A percentile compares a stretch with the other conserved stretches of the same genome.
Evolutionary conservation across 495 filamentous ascomycete species (phyloP).

Genomic region (Bombardia bombarda): DNA sequence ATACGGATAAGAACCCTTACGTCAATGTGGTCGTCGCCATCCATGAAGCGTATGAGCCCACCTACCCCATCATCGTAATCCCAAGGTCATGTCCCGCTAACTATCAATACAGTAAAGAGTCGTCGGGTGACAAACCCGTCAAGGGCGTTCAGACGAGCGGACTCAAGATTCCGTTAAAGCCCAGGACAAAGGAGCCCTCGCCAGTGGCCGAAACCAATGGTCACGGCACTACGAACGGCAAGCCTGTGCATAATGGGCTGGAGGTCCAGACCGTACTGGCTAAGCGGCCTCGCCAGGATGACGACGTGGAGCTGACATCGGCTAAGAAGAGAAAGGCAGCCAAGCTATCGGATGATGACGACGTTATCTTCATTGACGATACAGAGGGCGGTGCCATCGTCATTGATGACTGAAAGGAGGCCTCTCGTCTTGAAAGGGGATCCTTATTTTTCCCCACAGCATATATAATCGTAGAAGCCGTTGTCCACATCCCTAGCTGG

Average conservation of each 20-base stretch:
- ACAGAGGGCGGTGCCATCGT: constrained; percentile 58
- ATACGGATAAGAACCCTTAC: constrained; percentile 70
- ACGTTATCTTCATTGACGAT: constrained; percentile 44
- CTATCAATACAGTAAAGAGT: constrained; percentile 20
- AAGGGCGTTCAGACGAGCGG: constrained; percentile 21
- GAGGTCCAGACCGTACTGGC: constrained; percentile 18
- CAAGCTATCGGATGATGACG: constrained; percentile 20
- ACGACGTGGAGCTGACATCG: constrained; percentile 9
- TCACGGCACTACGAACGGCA: constrained; percentile 18
- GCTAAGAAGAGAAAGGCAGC: constrained; percentile 39
- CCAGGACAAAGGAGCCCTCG: constrained; percentile 20
- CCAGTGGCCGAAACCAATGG: constrained; percentile 26
- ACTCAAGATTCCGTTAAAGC: constrained; percentile 38
- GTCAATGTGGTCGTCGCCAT: constrained; percentile 74
- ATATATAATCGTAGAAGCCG: neutral
- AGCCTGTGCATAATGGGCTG: constrained; percentile 9
- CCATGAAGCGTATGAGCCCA: constrained; percentile 36
- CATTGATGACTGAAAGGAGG: constrained; percentile 46
- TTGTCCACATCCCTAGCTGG: no score
- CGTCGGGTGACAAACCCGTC: constrained; percentile 31
- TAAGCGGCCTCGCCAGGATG: constrained; percentile 31
- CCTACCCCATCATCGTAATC: neutral
- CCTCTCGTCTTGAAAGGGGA: neutral
- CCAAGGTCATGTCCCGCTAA: neutral
- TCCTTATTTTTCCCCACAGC: neutral